Percentiles rank a stretch among this genome's conserved stretches.
Evolutionary conservation across 208 protist species (phyloP).

Genomic region (Angomonas desouzai): DNA sequence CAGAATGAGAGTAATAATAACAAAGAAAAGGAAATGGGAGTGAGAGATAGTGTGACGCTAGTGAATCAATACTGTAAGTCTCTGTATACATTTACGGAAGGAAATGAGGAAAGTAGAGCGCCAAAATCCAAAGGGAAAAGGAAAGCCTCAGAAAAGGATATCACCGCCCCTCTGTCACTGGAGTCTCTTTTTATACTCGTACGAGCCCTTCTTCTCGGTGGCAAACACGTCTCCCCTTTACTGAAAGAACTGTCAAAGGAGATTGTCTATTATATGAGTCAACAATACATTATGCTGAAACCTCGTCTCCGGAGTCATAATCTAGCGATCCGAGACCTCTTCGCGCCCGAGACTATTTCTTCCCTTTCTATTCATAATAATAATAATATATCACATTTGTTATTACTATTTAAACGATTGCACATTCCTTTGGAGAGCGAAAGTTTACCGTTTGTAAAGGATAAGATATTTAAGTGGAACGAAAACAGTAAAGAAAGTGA

Average conservation of each 20-base stretch:
- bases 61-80: background rate
- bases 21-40: background rate
- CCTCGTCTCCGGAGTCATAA: background rate
- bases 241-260: background rate
- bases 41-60: background rate
- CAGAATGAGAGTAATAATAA: background rate
- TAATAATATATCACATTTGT: background rate
- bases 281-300: background rate
- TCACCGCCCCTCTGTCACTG: background rate
- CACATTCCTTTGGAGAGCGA: background rate
- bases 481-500: constrained; percentile 2
- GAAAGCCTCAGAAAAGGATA: no score
- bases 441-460: background rate
- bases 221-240: background rate
- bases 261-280: background rate
- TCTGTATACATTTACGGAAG: background rate
- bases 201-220: background rate
- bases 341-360: background rate
- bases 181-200: background rate
- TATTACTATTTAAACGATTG: background rate
- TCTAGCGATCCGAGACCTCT: background rate
- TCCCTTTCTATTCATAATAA: constrained; percentile 8
- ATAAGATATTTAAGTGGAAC: background rate
- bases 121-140: no score
- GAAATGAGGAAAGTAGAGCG: no score